Evolutionary conservation across 1,139 yeast species (phyloP).

Genomic region (Torulaspora pretoriensis): DNA sequence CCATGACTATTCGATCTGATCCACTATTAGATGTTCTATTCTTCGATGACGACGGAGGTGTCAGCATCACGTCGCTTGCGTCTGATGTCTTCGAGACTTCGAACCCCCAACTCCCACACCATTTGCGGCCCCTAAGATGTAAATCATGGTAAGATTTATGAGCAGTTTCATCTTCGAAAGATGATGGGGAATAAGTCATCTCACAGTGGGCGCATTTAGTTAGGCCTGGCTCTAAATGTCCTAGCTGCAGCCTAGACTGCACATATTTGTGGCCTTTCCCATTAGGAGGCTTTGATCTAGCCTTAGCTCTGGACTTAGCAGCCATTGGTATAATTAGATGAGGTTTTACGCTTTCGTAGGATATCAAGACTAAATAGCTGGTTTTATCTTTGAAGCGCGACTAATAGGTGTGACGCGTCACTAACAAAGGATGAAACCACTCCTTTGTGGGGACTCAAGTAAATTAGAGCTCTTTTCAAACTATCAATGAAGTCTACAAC

Average conservation of each 20-base stretch:
- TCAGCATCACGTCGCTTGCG: conserved; percentile 1
- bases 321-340: not conserved
- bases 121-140: conserved; percentile 31
- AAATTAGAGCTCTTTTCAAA: too few species aligned
- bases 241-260: conserved; percentile 26
- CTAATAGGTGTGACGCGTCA: conserved; percentile 1
- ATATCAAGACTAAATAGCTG: not conserved
- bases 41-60: conserved; percentile 18
- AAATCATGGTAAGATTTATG: conserved; percentile 30
- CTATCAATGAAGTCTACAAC: not conserved
- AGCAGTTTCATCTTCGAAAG: conserved; percentile 20
- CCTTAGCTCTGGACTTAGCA: not conserved
- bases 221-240: conserved; percentile 8
- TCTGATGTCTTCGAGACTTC: conserved; percentile 3
- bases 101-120: conserved; percentile 32
- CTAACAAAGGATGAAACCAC: not conserved
- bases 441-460: too few species aligned
- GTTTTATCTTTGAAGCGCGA: not conserved
- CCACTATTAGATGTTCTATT: not conserved
- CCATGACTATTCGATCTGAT: conserved; percentile 23
- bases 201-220: conserved; percentile 29
- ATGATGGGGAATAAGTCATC: conserved; percentile 27
- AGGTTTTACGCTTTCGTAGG: not conserved
- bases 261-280: conserved; percentile 13
- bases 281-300: conserved; percentile 1